Percentiles rank a stretch among this genome's conserved stretches.
Conservation (phyloP, 2,329 filamentous ascomycete species). For the Cyphellophora attinorum region DNA sequence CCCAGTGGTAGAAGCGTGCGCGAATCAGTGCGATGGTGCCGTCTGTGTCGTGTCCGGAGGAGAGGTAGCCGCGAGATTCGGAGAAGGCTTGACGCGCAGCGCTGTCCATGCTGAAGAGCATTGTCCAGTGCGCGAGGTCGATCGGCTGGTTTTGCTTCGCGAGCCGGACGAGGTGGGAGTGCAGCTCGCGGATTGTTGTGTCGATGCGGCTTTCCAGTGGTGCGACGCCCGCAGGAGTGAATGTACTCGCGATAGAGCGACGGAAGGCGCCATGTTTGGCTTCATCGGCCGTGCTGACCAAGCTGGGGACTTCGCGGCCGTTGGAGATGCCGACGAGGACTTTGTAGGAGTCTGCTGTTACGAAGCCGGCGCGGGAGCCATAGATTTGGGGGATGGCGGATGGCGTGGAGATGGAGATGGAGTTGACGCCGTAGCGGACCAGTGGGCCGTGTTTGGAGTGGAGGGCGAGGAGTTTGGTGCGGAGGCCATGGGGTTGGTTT, state of each 20-base stretch:
- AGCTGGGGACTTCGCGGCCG: constrained; percentile 4
- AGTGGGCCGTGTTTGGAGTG: constrained; percentile 7
- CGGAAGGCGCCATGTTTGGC: constrained; percentile 3
- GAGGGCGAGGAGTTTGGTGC: constrained; percentile 1
- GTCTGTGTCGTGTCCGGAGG: constrained; percentile 64
- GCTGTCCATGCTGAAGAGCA: constrained; percentile 74
- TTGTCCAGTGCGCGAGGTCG: constrained; percentile 47
- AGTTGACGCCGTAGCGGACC: constrained; percentile 10
- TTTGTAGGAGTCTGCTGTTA: too few species aligned
- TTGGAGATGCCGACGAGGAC: constrained; percentile 1
- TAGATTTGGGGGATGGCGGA: constrained; percentile 10
- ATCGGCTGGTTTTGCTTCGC: too few species aligned
- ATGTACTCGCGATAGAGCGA: constrained; percentile 6
- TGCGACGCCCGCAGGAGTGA: constrained; percentile 5
- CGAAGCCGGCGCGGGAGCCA: constrained; percentile 6
- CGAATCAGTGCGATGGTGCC: constrained; percentile 8
- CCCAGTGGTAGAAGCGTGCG: constrained; percentile 4
- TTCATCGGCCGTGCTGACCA: constrained; percentile 7
- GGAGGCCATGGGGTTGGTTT: background rate
- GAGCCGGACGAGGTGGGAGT: constrained; percentile 1
- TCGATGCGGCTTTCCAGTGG: constrained; percentile 9
- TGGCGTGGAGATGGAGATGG: constrained; percentile 6
- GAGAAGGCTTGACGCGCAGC: constrained; percentile 34
- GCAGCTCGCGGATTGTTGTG: constrained; percentile 2
- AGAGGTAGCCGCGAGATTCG: constrained; percentile 64